Conservation (phyloP, 352 stramenopile species). For the Phytophthora gonapodyides region DNA sequence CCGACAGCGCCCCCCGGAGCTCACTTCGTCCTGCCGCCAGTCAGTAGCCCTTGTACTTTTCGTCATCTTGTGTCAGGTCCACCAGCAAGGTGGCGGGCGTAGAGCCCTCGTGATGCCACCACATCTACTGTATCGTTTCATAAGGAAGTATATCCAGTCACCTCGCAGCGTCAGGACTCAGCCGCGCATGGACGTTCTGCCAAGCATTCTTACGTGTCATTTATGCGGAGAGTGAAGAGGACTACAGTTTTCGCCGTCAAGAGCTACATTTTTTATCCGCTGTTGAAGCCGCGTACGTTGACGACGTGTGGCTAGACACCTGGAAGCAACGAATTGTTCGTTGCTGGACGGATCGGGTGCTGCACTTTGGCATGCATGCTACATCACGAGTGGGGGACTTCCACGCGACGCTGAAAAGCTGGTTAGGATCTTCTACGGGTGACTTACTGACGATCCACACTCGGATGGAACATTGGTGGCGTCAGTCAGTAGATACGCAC, state of each 20-base stretch:
- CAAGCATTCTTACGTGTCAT: slow-evolving; percentile 10
- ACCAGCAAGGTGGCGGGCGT: no score
- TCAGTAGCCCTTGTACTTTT: no score
- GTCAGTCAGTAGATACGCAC: background rate
- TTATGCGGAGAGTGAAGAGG: background rate
- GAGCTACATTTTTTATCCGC: background rate
- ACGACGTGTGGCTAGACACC: slow-evolving; percentile 23
- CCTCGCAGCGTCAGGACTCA: background rate
- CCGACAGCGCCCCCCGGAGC: no score
- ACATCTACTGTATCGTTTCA: background rate
- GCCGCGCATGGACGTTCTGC: slow-evolving; percentile 3
- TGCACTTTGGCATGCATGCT: slow-evolving; percentile 22
- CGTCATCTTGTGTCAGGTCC: no score
- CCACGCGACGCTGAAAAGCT: slow-evolving; percentile 19
- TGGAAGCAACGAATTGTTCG: slow-evolving; percentile 28
- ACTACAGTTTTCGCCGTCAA: slow-evolving; percentile 8
- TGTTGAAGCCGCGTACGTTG: slow-evolving; percentile 14
- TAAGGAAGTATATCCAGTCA: background rate
- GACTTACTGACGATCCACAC: slow-evolving; percentile 1
- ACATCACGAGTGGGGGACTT: slow-evolving; percentile 32
- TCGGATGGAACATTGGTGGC: slow-evolving; percentile 7
- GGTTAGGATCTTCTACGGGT: background rate
- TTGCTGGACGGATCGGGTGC: slow-evolving; percentile 16
- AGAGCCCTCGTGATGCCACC: no score
- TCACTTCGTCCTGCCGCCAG: no score